Evolutionary conservation across 345 rosid species (phyloP), one percentile per base, ranked within the genome.

Genomic region (Populus euphratica): DNA sequence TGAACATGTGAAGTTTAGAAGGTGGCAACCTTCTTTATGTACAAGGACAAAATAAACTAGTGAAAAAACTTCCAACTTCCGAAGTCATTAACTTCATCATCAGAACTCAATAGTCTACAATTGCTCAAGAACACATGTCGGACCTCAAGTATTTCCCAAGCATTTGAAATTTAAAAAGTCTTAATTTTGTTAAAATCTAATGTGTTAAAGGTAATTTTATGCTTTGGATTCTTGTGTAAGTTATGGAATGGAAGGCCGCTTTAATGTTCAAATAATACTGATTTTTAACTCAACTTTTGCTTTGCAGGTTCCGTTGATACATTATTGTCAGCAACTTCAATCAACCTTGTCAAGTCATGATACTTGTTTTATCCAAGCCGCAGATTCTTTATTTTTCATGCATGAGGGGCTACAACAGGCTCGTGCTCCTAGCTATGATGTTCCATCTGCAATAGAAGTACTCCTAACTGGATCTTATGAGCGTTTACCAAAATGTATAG

Each of bases 341-440:
- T 90, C 96, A 70, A 92, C 97, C 74, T 80, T 96, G 81, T 91
- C 98, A 69, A 86, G 90, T 86, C 98, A 92, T 79, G 98, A 91
- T 80, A 83, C 92, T 38, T 92, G 97, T 82, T 94, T 96, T 78
- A 91, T 94, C 78, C 97, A 94, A 89, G 90, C 97, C 52, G 92
- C 97, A 68, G 99, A 96, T 86, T 91, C 94, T 0, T 87, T 94
- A 74, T 96, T 92, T 86, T 96, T 94, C 83, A 90, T 96, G 99
- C 98, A 92, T 65, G 99, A 96, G 85, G 98, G 97, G 75, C 80
- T 96, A 56, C 99, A 92, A 75, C 98, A 96, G 87, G 98, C 99
- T 74, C 96, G 93, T 38, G 98, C 98, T 77, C 99, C 99, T 65
- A 89, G 93, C 49, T 96, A 96, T 85, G 98, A 96, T 41, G 96